A percentile compares a stretch with the other conserved stretches of the same genome.
phyloP scores from a whole-genome alignment of 176 grass and related monocot species.

The Juncus effusus region DNA sequence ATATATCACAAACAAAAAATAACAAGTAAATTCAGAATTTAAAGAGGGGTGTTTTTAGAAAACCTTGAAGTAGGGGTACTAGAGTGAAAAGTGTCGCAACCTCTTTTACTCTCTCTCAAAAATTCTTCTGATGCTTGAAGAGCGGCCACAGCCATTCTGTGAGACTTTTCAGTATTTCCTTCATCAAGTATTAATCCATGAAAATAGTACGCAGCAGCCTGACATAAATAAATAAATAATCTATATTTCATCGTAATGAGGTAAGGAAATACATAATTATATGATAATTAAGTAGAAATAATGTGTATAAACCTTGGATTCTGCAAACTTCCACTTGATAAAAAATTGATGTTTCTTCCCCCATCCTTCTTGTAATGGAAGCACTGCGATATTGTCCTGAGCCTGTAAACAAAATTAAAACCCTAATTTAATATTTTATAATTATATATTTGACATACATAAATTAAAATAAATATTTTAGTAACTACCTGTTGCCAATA shows the following conservation, averaged over 20 bases:
- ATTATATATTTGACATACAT: not conserved
- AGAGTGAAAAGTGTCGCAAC: conserved; percentile 62
- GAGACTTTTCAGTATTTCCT: conserved; percentile 97
- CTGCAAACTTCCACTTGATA: conserved; percentile 90
- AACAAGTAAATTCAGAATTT: conserved; percentile 1
- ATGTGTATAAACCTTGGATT: conserved; percentile 70
- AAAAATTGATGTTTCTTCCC: conserved; percentile 75
- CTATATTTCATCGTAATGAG: not conserved
- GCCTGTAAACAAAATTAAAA: conserved; percentile 37
- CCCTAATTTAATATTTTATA: not conserved
- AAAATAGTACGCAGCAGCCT: conserved; percentile 98
- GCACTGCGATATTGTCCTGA: conserved; percentile 64
- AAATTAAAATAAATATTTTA: too few species aligned
- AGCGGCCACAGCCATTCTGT: conserved; percentile 74
- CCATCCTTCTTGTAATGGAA: conserved; percentile 66
- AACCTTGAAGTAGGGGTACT: conserved; percentile 79
- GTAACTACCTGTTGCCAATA: conserved; percentile 77
- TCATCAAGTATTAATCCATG: conserved; percentile 98
- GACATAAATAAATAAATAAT: conserved; percentile 17
- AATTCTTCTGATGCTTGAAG: conserved; percentile 84
- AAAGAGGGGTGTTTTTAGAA: not conserved
- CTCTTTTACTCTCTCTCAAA: conserved; percentile 82
- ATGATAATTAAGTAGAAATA: conserved; percentile 7
- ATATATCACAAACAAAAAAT: not conserved
- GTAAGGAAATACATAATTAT: not conserved